Conservation (phyloP, 2,329 filamentous ascomycete species). For the Hypoxylon sp. region DNA sequence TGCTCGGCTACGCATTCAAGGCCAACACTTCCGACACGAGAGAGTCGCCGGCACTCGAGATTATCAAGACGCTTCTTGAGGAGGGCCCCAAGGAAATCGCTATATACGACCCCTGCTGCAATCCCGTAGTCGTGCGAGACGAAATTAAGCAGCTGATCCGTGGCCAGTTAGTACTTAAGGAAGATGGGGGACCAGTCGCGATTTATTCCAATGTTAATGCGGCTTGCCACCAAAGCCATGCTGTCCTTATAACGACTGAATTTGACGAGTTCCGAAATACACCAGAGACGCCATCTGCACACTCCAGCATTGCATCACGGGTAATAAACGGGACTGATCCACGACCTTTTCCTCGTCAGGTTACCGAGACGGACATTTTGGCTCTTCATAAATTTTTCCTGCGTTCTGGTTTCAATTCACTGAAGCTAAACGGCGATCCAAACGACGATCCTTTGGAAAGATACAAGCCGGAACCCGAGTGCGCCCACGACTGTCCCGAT, state of each 20-base stretch:
- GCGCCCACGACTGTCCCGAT: constrained; percentile 58
- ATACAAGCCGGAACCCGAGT: constrained; percentile 56
- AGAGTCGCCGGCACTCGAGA: constrained; percentile 73
- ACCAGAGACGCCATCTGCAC: not conserved
- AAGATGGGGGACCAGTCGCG: constrained; percentile 54
- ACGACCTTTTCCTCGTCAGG: constrained; percentile 53
- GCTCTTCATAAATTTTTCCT: constrained; percentile 58
- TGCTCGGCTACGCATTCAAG: constrained; percentile 83
- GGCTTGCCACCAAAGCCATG: constrained; percentile 59
- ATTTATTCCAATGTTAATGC: constrained; percentile 60
- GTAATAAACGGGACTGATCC: constrained; percentile 50
- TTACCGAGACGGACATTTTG: constrained; percentile 57
- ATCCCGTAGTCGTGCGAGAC: constrained; percentile 58
- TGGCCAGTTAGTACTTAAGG: constrained; percentile 42
- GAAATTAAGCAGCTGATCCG: constrained; percentile 59
- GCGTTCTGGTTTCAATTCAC: constrained; percentile 42
- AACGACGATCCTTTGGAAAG: constrained; percentile 56
- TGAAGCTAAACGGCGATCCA: constrained; percentile 21
- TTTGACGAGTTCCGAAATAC: constrained; percentile 63
- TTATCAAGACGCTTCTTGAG: constrained; percentile 70
- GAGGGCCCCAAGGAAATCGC: constrained; percentile 71
- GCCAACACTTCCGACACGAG: constrained; percentile 80
- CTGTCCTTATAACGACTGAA: constrained; percentile 64
- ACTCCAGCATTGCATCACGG: not conserved
- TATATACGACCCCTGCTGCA: constrained; percentile 73